phyloP scores from a whole-genome alignment of 345 rosid species.

The Arabidopsis suecica region DNA sequence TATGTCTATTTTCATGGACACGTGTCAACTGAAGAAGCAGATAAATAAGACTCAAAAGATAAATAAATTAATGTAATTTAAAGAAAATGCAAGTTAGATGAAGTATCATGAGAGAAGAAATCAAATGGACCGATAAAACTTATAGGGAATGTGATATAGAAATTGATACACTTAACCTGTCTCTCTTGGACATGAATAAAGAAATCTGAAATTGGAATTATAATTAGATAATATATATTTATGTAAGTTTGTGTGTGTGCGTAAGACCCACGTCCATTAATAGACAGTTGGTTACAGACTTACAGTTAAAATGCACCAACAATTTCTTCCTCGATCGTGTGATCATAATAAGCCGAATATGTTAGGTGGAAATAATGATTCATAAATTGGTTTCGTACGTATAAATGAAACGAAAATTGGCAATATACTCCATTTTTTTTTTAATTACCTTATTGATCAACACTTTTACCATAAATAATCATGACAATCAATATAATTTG shows the following conservation, averaged over 20 bases:
- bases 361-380: constrained; percentile 26
- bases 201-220: not conserved
- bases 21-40: constrained; percentile 28
- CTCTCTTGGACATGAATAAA: constrained; percentile 40
- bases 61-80: not conserved
- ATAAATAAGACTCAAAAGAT: not conserved
- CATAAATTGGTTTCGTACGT: too few species aligned
- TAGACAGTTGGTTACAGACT: constrained; percentile 21
- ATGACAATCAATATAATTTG: too few species aligned
- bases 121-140: constrained; percentile 39
- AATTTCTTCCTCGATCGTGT: not conserved
- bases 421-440: too few species aligned
- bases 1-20: constrained; percentile 34
- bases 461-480: too few species aligned
- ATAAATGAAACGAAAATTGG: too few species aligned
- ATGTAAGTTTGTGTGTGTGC: not conserved
- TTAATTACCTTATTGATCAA: too few species aligned
- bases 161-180: constrained; percentile 24
- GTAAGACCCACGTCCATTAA: constrained; percentile 14
- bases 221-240: not conserved
- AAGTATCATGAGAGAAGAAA: constrained; percentile 24
- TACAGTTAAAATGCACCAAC: constrained; percentile 21
- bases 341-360: constrained; percentile 30
- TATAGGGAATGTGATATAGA: constrained; percentile 36
- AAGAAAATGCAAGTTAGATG: constrained; percentile 48